A percentile compares a stretch with the other conserved stretches of the same genome.
These are phyloP conservation scores for Keqinozyma sinolaborantium DNA, from an alignment of 1,139 yeast species.

Conservation along the genomic window DNA sequence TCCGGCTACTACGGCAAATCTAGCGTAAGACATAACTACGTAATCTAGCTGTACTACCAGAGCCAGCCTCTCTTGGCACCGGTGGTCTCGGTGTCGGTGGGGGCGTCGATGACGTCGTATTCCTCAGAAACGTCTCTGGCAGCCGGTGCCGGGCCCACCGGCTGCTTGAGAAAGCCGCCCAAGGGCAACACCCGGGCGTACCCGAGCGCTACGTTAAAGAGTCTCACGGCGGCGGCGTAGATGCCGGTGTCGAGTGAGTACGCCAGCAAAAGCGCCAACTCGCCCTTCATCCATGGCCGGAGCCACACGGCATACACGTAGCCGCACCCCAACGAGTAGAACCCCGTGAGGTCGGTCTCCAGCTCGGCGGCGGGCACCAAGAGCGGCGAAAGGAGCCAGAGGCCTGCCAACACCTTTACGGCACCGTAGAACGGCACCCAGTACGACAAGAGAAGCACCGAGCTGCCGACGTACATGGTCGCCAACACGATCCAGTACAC, in stretches of 20 bases:
- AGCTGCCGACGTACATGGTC: conserved; percentile 27
- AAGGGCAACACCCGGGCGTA: no score
- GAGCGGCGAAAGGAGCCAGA: conserved; percentile 53
- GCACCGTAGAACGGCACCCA: conserved; percentile 49
- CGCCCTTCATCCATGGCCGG: conserved; percentile 30
- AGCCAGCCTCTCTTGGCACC: conserved; percentile 25
- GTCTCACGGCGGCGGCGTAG: no score
- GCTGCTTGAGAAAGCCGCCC: no score
- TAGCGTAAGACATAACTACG: background rate
- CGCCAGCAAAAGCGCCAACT: conserved; percentile 6
- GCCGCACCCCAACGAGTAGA: conserved; percentile 36
- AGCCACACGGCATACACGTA: conserved; percentile 27
- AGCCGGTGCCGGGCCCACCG: no score
- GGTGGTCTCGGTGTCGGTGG: conserved; percentile 11
- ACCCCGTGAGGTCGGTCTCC: conserved; percentile 20
- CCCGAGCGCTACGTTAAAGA: no score
- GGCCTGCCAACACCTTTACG: conserved; percentile 33
- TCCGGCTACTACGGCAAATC: conserved; percentile 1
- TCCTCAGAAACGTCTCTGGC: no score
- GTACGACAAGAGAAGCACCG: conserved; percentile 26
- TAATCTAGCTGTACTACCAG: conserved; percentile 16
- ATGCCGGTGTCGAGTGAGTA: conserved; percentile 5
- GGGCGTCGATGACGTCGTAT: conserved; percentile 43
- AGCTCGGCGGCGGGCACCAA: conserved; percentile 15
- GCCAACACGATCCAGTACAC: conserved; percentile 56